A percentile compares a stretch with the other conserved stretches of the same genome.
Evolutionary conservation across 176 grass and related monocot genomes (phyloP).

Genomic region (Musa beccarii): DNA sequence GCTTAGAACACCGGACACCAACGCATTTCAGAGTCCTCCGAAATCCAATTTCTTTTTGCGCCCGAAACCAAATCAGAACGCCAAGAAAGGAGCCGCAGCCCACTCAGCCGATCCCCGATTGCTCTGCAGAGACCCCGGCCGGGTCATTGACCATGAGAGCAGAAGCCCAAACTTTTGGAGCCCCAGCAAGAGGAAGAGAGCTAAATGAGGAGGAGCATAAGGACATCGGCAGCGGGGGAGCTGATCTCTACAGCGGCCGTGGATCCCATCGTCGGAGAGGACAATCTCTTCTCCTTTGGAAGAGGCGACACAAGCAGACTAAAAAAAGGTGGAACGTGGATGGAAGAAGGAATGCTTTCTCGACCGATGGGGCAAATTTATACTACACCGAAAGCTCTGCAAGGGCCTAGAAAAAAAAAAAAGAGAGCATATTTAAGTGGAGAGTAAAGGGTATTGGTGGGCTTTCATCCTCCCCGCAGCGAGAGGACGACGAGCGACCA

Average conservation of each 20-base stretch:
- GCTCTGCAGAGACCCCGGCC: slow-evolving; percentile 11
- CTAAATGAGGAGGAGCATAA: slow-evolving; percentile 22
- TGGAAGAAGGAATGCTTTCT: no score
- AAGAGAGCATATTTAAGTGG: no score
- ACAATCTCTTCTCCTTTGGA: not conserved
- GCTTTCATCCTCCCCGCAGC: no score
- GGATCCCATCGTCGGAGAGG: slow-evolving; percentile 18
- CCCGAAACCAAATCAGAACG: slow-evolving; percentile 6
- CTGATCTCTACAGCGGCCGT: not conserved
- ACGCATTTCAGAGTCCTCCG: not conserved
- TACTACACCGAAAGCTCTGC: no score
- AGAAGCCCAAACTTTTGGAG: not conserved
- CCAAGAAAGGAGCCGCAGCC: not conserved
- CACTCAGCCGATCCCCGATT: slow-evolving; percentile 22
- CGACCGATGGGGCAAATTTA: no score
- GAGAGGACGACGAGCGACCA: no score
- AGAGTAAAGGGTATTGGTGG: no score
- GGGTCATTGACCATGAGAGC: slow-evolving; percentile 15
- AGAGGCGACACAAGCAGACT: not conserved
- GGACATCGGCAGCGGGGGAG: not conserved
- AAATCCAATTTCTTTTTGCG: not conserved
- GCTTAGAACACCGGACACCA: not conserved
- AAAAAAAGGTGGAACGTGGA: no score
- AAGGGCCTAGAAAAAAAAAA: no score
- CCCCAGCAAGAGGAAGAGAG: not conserved